Conservation (phyloP, 768 basidiomycete species). For the Kwoniella europaea region DNA sequence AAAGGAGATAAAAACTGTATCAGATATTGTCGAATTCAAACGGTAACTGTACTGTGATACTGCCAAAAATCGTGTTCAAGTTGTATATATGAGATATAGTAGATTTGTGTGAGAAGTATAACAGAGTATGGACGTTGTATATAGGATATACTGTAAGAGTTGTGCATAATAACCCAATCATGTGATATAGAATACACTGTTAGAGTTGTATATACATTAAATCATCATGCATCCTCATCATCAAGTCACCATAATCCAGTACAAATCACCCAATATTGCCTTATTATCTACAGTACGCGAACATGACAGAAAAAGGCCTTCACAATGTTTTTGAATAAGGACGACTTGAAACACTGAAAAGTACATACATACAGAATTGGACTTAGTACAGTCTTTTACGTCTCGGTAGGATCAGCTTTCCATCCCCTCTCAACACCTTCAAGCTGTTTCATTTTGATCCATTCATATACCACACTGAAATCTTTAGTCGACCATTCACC, state of each 20-base stretch:
- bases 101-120: no score
- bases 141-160: not conserved
- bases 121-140: not conserved
- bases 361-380: no score
- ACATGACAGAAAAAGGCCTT: no score
- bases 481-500: constrained; percentile 44
- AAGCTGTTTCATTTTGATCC: constrained; percentile 43
- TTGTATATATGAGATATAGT: not conserved
- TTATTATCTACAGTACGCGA: not conserved
- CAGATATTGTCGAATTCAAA: no score
- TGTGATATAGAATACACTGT: not conserved
- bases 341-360: no score
- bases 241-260: not conserved
- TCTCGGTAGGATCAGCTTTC: constrained; percentile 41
- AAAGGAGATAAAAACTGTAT: no score
- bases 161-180: not conserved
- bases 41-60: no score
- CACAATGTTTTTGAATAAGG: no score
- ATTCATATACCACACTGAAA: constrained; percentile 52
- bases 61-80: no score
- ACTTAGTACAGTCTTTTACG: constrained; percentile 1
- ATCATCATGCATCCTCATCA: not conserved
- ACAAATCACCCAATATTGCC: not conserved
- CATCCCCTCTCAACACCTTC: constrained; percentile 51
- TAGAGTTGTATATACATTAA: not conserved